Base-by-base conservation (phyloP, 2,329 filamentous ascomycete genomes). In the Arthrobotrys sinensis region DNA sequence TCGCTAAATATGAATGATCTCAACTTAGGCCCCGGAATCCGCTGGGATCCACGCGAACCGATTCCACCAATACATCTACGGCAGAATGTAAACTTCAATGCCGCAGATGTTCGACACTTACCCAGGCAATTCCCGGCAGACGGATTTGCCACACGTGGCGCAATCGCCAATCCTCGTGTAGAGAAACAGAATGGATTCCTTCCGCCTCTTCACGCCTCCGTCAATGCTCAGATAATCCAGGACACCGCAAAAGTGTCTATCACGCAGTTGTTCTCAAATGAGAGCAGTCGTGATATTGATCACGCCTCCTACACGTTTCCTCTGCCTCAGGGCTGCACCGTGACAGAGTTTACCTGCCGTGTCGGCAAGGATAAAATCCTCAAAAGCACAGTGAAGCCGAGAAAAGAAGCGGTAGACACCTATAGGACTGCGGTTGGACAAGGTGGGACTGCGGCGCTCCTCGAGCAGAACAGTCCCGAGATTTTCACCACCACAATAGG, bases 401-500 rank as follows among this genome's bases (percentile, higher is more conserved):
- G 80, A 21, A 57, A 79, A 3, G 80, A 83, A 57, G 82, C 82
- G 12, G 5, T 4, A n/a, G 7, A 45, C 1, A 32, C 36, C 21
- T 68, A 57, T 21, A 55, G 11, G 21, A 19, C 14, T 14, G 65
- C 48, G 4, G 50, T 68, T 36, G 14, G 14, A 21, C 34, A 19
- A 34, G 16, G 34, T 7, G 14, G 19, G 34, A 32, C 36, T 12
- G 65, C 65, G 1, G 65, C 19, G 11, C 72, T 83, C 3, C 72
- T 83, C 3, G 80, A 83, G 32, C 80, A 82, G 63, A 80, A 81
- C 40, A 82, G 80, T 0, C 60, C 80, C 3, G 82, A 83, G 53
- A 80, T 83, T 5, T 82, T 83, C 48, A 82, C 81, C 11, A 80
- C 80, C 0, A 81, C 70, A 0, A 71, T 83, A 6, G 82, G 82